Conservation (phyloP, 75 land plant genomes). For the Larix kaempferi region DNA sequence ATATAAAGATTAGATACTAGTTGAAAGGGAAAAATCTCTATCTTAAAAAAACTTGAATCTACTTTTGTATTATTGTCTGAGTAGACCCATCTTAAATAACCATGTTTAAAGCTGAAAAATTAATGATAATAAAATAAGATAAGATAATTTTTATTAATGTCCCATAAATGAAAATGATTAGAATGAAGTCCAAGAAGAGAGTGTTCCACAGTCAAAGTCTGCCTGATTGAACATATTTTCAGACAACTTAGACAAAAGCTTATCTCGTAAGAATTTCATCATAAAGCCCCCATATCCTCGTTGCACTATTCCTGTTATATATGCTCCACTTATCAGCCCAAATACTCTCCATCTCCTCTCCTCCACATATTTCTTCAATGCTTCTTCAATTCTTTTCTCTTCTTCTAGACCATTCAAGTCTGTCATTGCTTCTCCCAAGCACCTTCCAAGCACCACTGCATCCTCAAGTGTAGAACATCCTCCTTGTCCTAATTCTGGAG, state of each 20-base stretch:
- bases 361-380: conserved; percentile 18
- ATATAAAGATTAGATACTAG: too few species aligned
- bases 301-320: conserved; percentile 23
- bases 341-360: conserved; percentile 20
- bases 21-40: too few species aligned
- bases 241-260: conserved; percentile 17
- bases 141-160: too few species aligned
- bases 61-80: too few species aligned
- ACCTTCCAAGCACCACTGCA: conserved; percentile 47
- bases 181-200: not conserved
- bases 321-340: conserved; percentile 10
- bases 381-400: conserved; percentile 10
- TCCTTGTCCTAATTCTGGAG: conserved; percentile 68
- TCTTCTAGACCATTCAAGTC: not conserved
- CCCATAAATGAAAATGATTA: too few species aligned
- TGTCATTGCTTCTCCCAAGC: conserved; percentile 20
- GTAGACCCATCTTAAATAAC: too few species aligned
- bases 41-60: too few species aligned
- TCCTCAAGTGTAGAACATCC: conserved; percentile 59
- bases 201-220: conserved; percentile 31
- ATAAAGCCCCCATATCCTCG: conserved; percentile 12
- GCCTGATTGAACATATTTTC: not conserved
- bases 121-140: too few species aligned
- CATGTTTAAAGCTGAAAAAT: too few species aligned
- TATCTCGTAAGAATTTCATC: conserved; percentile 16